Evolutionary conservation across 768 basidiomycete genomes (phyloP).

Genomic region (Amanita rimosa): DNA sequence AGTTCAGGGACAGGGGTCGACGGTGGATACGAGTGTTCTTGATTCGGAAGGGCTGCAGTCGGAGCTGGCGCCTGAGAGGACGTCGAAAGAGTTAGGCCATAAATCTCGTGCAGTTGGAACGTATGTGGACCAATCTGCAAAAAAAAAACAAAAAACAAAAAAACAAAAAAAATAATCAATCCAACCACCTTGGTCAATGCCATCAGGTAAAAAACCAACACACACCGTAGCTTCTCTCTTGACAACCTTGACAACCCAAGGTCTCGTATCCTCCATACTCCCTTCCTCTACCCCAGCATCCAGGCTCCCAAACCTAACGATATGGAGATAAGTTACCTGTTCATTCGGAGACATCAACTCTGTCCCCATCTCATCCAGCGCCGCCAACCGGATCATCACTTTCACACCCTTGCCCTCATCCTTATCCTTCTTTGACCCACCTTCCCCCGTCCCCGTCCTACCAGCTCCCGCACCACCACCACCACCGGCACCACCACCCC

Average conservation of each 20-base stretch:
- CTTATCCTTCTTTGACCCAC: constrained; percentile 29
- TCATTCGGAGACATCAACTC: constrained; percentile 66
- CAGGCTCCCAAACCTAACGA: constrained; percentile 55
- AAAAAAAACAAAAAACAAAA: no score
- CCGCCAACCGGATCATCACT: constrained; percentile 70
- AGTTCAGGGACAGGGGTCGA: constrained; percentile 5
- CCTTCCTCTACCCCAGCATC: constrained; percentile 20
- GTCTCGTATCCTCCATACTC: constrained; percentile 46
- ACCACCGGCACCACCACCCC: constrained; percentile 26
- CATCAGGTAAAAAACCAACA: constrained; percentile 1
- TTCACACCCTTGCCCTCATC: constrained; percentile 60
- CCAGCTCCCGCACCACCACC: constrained; percentile 9
- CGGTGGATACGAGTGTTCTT: constrained; percentile 3
- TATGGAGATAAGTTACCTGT: constrained; percentile 81
- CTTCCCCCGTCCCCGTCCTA: constrained; percentile 14
- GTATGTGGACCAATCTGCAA: constrained; percentile 80
- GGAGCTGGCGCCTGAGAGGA: constrained; percentile 36
- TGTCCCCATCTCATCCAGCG: constrained; percentile 65
- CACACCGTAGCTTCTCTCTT: constrained; percentile 79
- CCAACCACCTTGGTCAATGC: neutral
- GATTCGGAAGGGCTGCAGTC: constrained; percentile 15
- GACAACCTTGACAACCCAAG: constrained; percentile 90
- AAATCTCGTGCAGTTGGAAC: constrained; percentile 94
- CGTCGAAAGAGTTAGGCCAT: constrained; percentile 64
- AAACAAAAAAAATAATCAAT: no score